Conservation (phyloP, 2,329 filamentous ascomycete species). For the Cercospora beticola region DNA sequence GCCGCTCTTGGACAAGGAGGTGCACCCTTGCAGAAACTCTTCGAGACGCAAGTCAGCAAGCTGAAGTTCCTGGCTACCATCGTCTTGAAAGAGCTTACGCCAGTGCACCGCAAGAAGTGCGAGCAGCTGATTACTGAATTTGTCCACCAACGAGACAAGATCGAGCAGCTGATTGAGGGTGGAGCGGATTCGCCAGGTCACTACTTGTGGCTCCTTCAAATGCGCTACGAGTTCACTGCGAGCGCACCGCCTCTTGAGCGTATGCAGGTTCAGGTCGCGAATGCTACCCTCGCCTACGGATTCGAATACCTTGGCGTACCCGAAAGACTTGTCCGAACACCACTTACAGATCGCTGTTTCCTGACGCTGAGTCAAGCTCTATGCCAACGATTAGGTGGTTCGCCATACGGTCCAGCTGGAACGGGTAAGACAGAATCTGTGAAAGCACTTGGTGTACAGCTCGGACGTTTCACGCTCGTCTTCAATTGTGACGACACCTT, state of each 20-base stretch:
- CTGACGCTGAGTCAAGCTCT: slow-evolving; percentile 94
- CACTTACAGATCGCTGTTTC: slow-evolving; percentile 97
- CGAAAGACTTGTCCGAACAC: slow-evolving; percentile 92
- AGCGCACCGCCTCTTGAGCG: slow-evolving; percentile 81
- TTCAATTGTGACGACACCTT: slow-evolving; percentile 99
- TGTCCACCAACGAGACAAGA: slow-evolving; percentile 92
- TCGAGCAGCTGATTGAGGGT: slow-evolving; percentile 77
- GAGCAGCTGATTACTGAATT: slow-evolving; percentile 99
- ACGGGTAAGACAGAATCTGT: slow-evolving; percentile 99
- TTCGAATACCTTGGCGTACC: slow-evolving; percentile 98
- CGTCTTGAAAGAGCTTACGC: slow-evolving; percentile 83
- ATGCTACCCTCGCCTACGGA: slow-evolving; percentile 90
- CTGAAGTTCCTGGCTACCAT: slow-evolving; percentile 83
- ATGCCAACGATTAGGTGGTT: slow-evolving; percentile 91
- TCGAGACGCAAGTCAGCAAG: slow-evolving; percentile 79
- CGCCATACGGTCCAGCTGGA: slow-evolving; percentile 93
- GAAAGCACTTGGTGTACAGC: slow-evolving; percentile 92
- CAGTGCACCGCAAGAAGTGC: slow-evolving; percentile 90
- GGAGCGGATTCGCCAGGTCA: slow-evolving; percentile 75
- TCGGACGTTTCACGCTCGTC: slow-evolving; percentile 95
- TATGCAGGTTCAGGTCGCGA: slow-evolving; percentile 92
- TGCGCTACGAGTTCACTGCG: slow-evolving; percentile 88
- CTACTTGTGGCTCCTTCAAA: slow-evolving; percentile 91
- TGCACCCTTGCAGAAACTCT: slow-evolving; percentile 65
- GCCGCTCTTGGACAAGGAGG: slow-evolving; percentile 72